These are phyloP conservation scores for Xylaria digitata DNA, from an alignment of 2,329 filamentous ascomycete species.

Conservation along the genomic window DNA sequence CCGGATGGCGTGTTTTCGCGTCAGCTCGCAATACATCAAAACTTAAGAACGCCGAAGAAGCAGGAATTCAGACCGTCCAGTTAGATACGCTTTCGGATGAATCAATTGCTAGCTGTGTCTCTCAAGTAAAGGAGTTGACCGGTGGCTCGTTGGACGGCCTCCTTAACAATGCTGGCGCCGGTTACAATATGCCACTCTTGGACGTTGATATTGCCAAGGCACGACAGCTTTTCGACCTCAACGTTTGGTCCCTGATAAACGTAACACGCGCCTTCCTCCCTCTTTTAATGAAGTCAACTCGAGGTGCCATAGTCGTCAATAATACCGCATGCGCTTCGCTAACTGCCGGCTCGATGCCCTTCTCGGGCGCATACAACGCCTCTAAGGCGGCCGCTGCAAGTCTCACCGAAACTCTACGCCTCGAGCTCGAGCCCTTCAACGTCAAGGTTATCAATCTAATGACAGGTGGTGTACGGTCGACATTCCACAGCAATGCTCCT, in stretches of 20 bases:
- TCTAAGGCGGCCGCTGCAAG: constrained; percentile 57
- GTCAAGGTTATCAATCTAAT: constrained; percentile 51
- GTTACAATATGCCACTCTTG: constrained; percentile 49
- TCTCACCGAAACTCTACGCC: constrained; percentile 54
- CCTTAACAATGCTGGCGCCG: constrained; percentile 57
- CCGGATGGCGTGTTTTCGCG: constrained; percentile 11
- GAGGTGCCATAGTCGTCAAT: constrained; percentile 32
- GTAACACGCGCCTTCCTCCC: constrained; percentile 55
- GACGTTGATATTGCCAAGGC: constrained; percentile 48
- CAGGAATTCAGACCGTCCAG: constrained; percentile 3
- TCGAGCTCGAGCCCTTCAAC: constrained; percentile 54
- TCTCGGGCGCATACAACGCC: constrained; percentile 56
- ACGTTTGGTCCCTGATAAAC: constrained; percentile 54
- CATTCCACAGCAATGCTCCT: constrained; percentile 42
- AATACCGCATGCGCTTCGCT: constrained; percentile 42
- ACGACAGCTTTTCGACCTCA: constrained; percentile 52
- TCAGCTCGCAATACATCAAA: constrained; percentile 6
- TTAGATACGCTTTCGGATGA: constrained; percentile 14
- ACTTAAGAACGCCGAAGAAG: constrained; percentile 3
- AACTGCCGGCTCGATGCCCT: constrained; percentile 54
- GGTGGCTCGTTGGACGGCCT: constrained; percentile 56
- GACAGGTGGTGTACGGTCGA: constrained; percentile 45
- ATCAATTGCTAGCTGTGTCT: constrained; percentile 10
- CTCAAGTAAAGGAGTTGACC: constrained; percentile 41
- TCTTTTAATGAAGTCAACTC: constrained; percentile 47